Percentiles rank a stretch among this genome's conserved stretches.
Conservation (phyloP, 352 stramenopile species). For the Globisporangium barbulae region DNA sequence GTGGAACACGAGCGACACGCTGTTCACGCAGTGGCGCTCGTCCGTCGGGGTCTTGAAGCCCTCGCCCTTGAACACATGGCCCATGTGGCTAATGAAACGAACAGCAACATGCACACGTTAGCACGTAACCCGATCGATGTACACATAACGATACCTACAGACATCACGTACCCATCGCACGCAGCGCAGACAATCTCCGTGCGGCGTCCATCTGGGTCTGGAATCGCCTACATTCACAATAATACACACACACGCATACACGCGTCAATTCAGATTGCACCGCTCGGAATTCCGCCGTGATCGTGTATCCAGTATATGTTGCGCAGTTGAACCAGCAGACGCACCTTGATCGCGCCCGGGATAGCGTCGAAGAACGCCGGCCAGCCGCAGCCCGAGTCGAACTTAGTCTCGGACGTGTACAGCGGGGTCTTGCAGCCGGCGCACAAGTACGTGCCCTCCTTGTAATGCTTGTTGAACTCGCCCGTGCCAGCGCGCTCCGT, state of each 20-base stretch:
- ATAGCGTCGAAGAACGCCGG: conserved; percentile 90
- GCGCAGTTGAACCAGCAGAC: not conserved
- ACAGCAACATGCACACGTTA: conserved; percentile 6
- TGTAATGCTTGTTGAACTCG: conserved; percentile 88
- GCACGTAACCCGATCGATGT: not conserved
- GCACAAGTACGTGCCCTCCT: conserved; percentile 86
- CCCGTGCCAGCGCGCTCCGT: conserved; percentile 86
- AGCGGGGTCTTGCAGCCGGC: conserved; percentile 84
- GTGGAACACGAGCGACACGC: conserved; percentile 85
- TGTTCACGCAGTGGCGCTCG: conserved; percentile 91
- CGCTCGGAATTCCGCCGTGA: not conserved
- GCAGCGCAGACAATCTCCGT: conserved; percentile 89
- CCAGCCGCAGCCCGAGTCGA: conserved; percentile 90
- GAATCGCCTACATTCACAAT: conserved; percentile 34
- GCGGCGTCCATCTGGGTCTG: conserved; percentile 66
- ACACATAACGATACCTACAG: not conserved
- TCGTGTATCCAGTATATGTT: not conserved
- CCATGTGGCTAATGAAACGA: conserved; percentile 69
- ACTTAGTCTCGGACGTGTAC: conserved; percentile 89
- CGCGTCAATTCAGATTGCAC: not conserved
- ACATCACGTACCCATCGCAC: conserved; percentile 61
- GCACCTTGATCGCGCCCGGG: conserved; percentile 80
- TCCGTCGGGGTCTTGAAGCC: conserved; percentile 85
- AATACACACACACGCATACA: not conserved
- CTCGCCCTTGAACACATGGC: conserved; percentile 90